Conservation (phyloP, 805 yeast genomes). For the Martiniozyma abietophila region DNA sequence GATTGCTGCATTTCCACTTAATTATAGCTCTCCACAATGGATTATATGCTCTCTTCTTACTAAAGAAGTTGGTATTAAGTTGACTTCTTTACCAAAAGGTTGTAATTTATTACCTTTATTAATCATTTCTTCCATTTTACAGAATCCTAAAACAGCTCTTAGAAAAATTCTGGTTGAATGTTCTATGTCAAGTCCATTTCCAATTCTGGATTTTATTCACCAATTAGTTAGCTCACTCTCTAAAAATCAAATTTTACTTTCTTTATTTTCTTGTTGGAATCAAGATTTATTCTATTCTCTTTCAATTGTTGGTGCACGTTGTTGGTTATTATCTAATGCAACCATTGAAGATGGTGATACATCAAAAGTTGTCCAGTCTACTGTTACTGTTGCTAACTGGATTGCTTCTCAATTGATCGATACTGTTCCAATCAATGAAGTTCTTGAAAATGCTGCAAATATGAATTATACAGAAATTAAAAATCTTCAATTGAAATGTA, state of each 20-base stretch:
- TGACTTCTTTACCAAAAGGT: conserved; percentile 1
- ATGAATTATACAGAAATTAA: conserved; percentile 41
- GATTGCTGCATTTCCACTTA: conserved; percentile 3
- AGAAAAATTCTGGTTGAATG: conserved; percentile 12
- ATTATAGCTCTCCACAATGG: conserved; percentile 6
- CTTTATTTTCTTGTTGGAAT: conserved; percentile 13
- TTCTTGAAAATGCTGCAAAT: conserved; percentile 11
- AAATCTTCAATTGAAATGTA: conserved; percentile 38
- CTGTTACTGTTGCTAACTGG: conserved; percentile 8
- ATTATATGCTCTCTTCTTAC: conserved; percentile 3
- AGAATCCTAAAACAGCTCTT: conserved; percentile 10
- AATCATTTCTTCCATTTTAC: conserved; percentile 7
- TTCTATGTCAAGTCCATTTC: conserved; percentile 10
- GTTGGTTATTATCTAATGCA: conserved; percentile 13
- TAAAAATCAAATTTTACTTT: neutral
- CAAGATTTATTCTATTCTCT: conserved; percentile 10
- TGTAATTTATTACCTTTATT: conserved; percentile 5
- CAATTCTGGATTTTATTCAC: conserved; percentile 7
- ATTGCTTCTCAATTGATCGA: conserved; percentile 3
- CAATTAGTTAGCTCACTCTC: neutral
- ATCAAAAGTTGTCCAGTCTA: conserved; percentile 6
- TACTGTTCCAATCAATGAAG: conserved; percentile 3
- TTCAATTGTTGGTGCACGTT: conserved; percentile 10
- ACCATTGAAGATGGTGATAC: conserved; percentile 7
- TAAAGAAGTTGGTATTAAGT: conserved; percentile 9